A percentile compares a stretch with the other conserved stretches of the same genome.
phyloP scores from a whole-genome alignment of 2,329 filamentous ascomycete genomes.

The Paraphoma chrysanthemicola region DNA sequence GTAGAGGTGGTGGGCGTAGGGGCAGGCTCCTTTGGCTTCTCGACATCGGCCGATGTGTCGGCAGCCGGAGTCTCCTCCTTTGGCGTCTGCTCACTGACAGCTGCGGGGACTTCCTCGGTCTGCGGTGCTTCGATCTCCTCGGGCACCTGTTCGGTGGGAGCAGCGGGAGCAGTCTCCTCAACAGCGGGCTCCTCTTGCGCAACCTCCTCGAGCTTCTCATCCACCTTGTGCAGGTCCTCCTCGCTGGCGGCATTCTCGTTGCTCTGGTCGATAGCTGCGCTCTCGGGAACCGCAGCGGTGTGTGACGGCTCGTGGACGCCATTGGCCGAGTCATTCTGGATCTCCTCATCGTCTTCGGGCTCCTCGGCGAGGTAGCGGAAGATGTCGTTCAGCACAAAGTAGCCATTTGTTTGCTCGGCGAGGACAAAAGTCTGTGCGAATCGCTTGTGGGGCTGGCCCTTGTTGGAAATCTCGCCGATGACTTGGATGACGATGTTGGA shows the following conservation, averaged over 20 bases:
- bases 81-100: slow-evolving; percentile 44
- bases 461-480: slow-evolving; percentile 97
- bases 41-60: slow-evolving; percentile 51
- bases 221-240: slow-evolving; percentile 61
- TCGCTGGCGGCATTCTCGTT: slow-evolving; percentile 48
- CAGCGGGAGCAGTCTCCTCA: slow-evolving; percentile 36
- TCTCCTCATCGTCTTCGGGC: slow-evolving; percentile 69
- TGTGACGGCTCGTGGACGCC: slow-evolving; percentile 51
- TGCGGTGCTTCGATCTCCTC: slow-evolving; percentile 42
- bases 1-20: slow-evolving; percentile 60
- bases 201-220: slow-evolving; percentile 77
- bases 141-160: slow-evolving; percentile 47
- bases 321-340: slow-evolving; percentile 43
- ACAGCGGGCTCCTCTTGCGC: slow-evolving; percentile 42
- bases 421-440: slow-evolving; percentile 98
- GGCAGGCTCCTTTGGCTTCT: slow-evolving; percentile 70
- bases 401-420: slow-evolving; percentile 93
- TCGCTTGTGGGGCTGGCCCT: slow-evolving; percentile 87
- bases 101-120: slow-evolving; percentile 51
- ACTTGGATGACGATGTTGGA: slow-evolving; percentile 97
- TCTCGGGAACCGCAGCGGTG: slow-evolving; percentile 40
- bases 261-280: slow-evolving; percentile 40
- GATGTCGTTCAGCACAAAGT: slow-evolving; percentile 98
- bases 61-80: slow-evolving; percentile 37
- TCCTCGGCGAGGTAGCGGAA: slow-evolving; percentile 91